Evolutionary conservation across 345 rosid genomes (phyloP).

Genomic region (Reutealis trisperma): DNA sequence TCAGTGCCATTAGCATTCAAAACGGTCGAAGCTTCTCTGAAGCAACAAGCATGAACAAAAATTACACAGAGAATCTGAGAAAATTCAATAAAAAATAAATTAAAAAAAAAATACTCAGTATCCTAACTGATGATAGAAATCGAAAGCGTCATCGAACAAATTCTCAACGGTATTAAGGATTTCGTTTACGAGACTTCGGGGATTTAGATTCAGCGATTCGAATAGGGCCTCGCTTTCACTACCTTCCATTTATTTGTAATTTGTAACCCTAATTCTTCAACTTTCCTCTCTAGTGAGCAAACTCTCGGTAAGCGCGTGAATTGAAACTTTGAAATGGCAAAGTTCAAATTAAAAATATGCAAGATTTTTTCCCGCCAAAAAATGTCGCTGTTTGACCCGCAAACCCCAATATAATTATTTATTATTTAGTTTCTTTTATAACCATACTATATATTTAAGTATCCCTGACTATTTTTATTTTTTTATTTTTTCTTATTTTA

Average conservation of each 20-base stretch:
- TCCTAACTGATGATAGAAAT: slow-evolving; percentile 53
- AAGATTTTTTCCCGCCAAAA: not conserved
- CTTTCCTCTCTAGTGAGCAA: too few relatives aligned
- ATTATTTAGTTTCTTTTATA: too few relatives aligned
- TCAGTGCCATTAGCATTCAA: slow-evolving; percentile 47
- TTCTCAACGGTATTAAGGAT: slow-evolving; percentile 69
- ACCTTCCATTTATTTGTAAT: slow-evolving; percentile 57
- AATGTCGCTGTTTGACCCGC: not conserved
- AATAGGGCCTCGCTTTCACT: slow-evolving; percentile 61
- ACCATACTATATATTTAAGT: too few relatives aligned
- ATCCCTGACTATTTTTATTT: too few relatives aligned
- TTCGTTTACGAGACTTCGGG: slow-evolving; percentile 74
- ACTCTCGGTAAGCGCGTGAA: too few relatives aligned
- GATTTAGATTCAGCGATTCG: slow-evolving; percentile 62
- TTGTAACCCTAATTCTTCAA: not conserved
- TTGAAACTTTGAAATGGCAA: not conserved
- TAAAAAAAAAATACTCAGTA: not conserved
- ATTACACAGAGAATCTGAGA: not conserved
- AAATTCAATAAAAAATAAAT: not conserved
- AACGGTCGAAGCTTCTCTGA: slow-evolving; percentile 60
- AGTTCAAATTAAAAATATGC: not conserved
- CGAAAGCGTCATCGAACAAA: slow-evolving; percentile 60
- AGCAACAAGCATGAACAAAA: slow-evolving; percentile 1
- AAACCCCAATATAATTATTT: too few relatives aligned
- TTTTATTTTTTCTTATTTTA: too few relatives aligned